Evolutionary conservation across 495 filamentous ascomycete species (phyloP), one percentile per base, ranked within the genome.

Genomic region (Talaromyces trachyspermus): DNA sequence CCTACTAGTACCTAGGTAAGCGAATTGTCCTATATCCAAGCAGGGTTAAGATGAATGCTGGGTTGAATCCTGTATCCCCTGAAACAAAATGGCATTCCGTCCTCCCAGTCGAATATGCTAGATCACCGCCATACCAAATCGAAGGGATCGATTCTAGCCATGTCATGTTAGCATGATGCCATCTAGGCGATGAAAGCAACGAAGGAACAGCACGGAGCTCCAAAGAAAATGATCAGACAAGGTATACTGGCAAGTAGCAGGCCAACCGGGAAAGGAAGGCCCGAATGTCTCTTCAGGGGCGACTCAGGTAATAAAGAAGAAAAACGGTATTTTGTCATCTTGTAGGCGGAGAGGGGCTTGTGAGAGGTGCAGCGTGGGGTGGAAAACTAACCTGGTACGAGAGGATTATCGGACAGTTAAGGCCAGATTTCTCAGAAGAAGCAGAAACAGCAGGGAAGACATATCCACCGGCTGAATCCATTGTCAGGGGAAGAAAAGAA

Each of bases 221-320:
- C 27, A 30, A 30, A 7, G 27, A 43, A 26, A 35, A 44, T 56
- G 65, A 15, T 91, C 89, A 95, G 89, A 92, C 86, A 88, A 84
- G 64, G 71, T 79, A 76, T 92, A 94, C 89, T 95, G 89, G 89
- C 89, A 89, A 95, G 89, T 92, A 94, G 79, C 88, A 91, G 84
- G 81, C 77, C 70, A 66, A 74, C 75, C 76, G 71, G 76, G 70
- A 77, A 79, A 74, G 72, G 74, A 70, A 66, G 70, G 74, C 79
- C 84, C 81, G 78, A 71, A 79, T 69, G 54, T 74, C 71, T 88
- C 87, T 82, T 91, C 89, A 95, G 82, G 83, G 88, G 81, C 89
- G 89, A 92, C 73, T 95, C 85, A 75, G 84, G 70, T 81, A 75
- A 80, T 85, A 86, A 94, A 91, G 88, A 95, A 95, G 89, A 79